phyloP scores from a whole-genome alignment of 2,329 filamentous ascomycete species.

The Apiospora arundinis region DNA sequence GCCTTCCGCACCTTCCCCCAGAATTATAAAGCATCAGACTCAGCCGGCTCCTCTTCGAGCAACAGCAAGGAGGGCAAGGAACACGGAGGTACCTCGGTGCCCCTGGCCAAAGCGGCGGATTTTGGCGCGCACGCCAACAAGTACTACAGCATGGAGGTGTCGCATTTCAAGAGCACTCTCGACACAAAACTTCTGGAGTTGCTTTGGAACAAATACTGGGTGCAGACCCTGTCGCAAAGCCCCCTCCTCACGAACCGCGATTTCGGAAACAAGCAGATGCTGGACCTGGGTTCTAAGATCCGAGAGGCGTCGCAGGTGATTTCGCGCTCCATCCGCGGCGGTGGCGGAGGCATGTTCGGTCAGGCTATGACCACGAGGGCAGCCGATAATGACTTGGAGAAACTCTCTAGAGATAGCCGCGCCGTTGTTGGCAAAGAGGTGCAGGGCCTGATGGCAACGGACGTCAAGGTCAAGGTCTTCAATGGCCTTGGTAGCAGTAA shows the following conservation, averaged over 20 bases:
- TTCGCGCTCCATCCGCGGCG: slow-evolving; percentile 38
- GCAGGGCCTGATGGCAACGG: slow-evolving; percentile 40
- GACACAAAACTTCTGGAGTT: slow-evolving; percentile 86
- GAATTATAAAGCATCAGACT: slow-evolving; percentile 62
- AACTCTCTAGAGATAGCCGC: slow-evolving; percentile 38
- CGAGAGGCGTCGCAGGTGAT: slow-evolving; percentile 61
- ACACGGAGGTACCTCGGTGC: slow-evolving; percentile 78
- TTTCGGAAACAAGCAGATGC: slow-evolving; percentile 90
- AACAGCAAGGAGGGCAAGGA: slow-evolving; percentile 27
- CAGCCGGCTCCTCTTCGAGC: slow-evolving; percentile 21
- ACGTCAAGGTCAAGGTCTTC: slow-evolving; percentile 41
- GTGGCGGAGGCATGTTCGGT: slow-evolving; percentile 37
- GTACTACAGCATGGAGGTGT: slow-evolving; percentile 91
- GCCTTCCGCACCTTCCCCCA: slow-evolving; percentile 92
- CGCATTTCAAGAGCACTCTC: slow-evolving; percentile 92
- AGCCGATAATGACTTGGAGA: slow-evolving; percentile 35
- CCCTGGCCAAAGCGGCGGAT: slow-evolving; percentile 91
- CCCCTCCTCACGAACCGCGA: slow-evolving; percentile 92
- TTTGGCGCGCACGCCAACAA: slow-evolving; percentile 91
- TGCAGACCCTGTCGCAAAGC: slow-evolving; percentile 90
- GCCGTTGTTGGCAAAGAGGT: slow-evolving; percentile 42
- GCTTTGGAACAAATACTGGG: slow-evolving; percentile 99
- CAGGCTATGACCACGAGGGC: background rate
- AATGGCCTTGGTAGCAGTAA: slow-evolving; percentile 29
- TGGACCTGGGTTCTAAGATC: slow-evolving; percentile 85